Percentiles rank a stretch among this genome's conserved stretches.
Evolutionary conservation across 441 rosid genomes (phyloP).

Genomic region (Euphorbia schlechtendalii): DNA sequence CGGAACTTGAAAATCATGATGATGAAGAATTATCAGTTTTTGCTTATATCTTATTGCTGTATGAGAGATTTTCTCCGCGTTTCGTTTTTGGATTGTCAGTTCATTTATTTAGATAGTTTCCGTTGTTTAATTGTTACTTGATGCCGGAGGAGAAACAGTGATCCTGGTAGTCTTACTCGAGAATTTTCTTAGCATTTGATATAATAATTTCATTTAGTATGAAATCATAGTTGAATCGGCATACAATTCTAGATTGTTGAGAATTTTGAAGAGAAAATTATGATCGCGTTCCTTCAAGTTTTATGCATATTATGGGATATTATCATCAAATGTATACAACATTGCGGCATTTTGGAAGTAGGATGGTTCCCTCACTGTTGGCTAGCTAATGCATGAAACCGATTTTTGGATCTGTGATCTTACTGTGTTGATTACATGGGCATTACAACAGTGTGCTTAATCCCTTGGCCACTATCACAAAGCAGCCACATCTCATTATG

Average conservation of each 20-base stretch:
- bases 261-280: not conserved
- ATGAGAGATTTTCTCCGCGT: too few relatives aligned
- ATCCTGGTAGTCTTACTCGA: not conserved
- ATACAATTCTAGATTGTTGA: not conserved
- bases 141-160: constrained; percentile 1
- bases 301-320: not conserved
- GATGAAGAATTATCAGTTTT: not conserved
- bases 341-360: not conserved
- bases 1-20: not conserved
- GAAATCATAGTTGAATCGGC: not conserved
- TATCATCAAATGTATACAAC: not conserved
- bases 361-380: not conserved
- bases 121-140: not conserved
- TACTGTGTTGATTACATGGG: too few relatives aligned
- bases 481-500: constrained; percentile 19
- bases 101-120: not conserved
- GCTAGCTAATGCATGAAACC: not conserved
- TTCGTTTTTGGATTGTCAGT: not conserved
- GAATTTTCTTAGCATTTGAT: not conserved
- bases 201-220: not conserved
- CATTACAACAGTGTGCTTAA: too few relatives aligned
- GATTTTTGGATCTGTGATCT: not conserved
- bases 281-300: not conserved
- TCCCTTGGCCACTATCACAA: too few relatives aligned
- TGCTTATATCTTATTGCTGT: too few relatives aligned